phyloP scores from a whole-genome alignment of 768 basidiomycete genomes.

The Trametes sanguinea region DNA sequence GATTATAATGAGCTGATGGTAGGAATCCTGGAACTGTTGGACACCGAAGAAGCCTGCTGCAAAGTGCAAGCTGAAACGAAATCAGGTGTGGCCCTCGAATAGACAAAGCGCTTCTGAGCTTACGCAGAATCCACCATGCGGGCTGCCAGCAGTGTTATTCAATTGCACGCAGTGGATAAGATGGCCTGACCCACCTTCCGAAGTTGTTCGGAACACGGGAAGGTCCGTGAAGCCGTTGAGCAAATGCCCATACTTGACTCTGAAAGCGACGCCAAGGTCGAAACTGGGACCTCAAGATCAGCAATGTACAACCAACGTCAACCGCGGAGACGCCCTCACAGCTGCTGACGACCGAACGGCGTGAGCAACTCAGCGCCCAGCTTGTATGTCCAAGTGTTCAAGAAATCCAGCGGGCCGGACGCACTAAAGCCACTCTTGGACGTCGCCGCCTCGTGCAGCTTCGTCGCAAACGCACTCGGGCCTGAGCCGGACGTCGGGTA shows the following conservation, averaged over 20 bases:
- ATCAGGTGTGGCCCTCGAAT: not conserved
- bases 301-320: not conserved
- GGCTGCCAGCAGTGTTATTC: too few relatives aligned
- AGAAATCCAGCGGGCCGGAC: slow-evolving; percentile 42
- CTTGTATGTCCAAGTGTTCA: slow-evolving; percentile 49
- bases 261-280: slow-evolving; percentile 46
- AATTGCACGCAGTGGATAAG: too few relatives aligned
- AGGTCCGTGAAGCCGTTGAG: slow-evolving; percentile 44
- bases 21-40: slow-evolving; percentile 41
- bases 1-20: slow-evolving; percentile 50
- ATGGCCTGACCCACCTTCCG: slow-evolving; percentile 34
- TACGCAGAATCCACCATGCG: slow-evolving; percentile 40
- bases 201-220: slow-evolving; percentile 53
- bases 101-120: not conserved
- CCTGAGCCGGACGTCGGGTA: slow-evolving; percentile 40
- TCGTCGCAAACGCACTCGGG: slow-evolving; percentile 32
- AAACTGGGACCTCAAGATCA: slow-evolving; percentile 8
- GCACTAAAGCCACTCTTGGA: slow-evolving; percentile 34
- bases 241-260: slow-evolving; percentile 49
- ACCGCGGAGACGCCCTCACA: slow-evolving; percentile 24
- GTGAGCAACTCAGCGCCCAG: slow-evolving; percentile 50
- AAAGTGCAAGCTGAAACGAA: slow-evolving; percentile 41
- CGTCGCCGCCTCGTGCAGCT: slow-evolving; percentile 26
- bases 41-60: slow-evolving; percentile 53
- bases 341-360: slow-evolving; percentile 48